A percentile compares a stretch with the other conserved stretches of the same genome.
These are phyloP conservation scores for Metahyphopichia silvanorum DNA, from an alignment of 805 yeast genomes.

Conservation along the genomic window DNA sequence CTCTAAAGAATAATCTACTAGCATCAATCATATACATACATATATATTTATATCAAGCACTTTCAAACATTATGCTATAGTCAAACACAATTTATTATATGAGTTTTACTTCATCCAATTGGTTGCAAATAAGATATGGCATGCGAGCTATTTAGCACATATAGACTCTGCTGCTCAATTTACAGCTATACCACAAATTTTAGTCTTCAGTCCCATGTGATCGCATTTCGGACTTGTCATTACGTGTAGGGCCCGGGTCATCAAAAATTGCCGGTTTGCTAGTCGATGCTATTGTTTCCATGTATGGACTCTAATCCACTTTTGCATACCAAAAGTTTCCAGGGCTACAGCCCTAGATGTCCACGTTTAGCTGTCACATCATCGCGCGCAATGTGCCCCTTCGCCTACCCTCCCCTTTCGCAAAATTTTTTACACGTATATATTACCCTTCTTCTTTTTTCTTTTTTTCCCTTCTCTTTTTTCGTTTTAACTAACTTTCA, in stretches of 20 bases:
- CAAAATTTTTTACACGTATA: neutral
- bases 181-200: too few relatives aligned
- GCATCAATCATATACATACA: neutral
- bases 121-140: too few relatives aligned
- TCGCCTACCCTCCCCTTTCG: neutral
- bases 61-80: too few relatives aligned
- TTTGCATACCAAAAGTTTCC: too few relatives aligned
- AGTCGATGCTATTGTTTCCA: neutral
- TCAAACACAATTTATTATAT: too few relatives aligned
- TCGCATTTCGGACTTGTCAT: neutral
- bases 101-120: too few relatives aligned
- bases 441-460: conserved; percentile 4
- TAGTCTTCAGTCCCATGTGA: too few relatives aligned
- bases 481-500: neutral
- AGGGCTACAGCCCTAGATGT: too few relatives aligned
- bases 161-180: neutral
- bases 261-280: neutral
- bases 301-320: too few relatives aligned
- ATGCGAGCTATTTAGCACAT: neutral
- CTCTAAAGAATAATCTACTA: conserved; percentile 6
- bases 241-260: neutral
- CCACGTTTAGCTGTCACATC: neutral
- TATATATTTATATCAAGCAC: neutral
- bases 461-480: conserved; percentile 6
- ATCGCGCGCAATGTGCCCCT: neutral